These are phyloP conservation scores for Cyclostephanos tholiformis DNA, from an alignment of 108 stramenopile species.

Conservation along the genomic window DNA sequence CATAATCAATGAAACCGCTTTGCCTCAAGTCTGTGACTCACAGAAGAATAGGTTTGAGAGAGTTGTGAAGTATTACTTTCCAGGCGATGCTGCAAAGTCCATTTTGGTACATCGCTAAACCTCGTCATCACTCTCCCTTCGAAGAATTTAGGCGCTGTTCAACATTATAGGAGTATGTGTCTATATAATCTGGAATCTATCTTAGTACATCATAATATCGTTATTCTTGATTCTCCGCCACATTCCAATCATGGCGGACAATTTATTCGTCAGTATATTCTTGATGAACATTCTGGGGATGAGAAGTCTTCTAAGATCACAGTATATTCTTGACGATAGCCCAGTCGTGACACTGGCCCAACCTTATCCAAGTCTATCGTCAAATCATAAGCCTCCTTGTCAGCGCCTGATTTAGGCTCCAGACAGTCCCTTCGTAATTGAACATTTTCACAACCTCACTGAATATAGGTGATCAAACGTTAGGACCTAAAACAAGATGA, in stretches of 20 bases:
- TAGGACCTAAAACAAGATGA: neutral
- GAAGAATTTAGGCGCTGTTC: too few relatives aligned
- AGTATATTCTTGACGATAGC: conserved; percentile 40
- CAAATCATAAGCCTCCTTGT: neutral
- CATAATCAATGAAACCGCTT: conserved; percentile 11
- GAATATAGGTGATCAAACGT: neutral
- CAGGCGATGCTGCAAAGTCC: too few relatives aligned
- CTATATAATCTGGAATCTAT: too few relatives aligned
- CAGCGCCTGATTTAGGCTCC: neutral
- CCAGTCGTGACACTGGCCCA: conserved; percentile 24
- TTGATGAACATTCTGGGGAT: too few relatives aligned
- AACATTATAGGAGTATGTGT: too few relatives aligned
- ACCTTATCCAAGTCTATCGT: conserved; percentile 22
- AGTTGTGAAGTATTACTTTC: conserved; percentile 40
- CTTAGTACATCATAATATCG: too few relatives aligned
- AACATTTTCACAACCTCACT: conserved; percentile 31
- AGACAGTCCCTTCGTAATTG: conserved; percentile 23
- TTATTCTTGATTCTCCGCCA: too few relatives aligned
- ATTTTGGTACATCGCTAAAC: too few relatives aligned
- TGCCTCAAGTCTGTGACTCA: conserved; percentile 16
- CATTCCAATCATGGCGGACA: too few relatives aligned
- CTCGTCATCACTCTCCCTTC: too few relatives aligned
- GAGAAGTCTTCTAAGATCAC: conserved; percentile 9
- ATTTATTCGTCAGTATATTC: too few relatives aligned
- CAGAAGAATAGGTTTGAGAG: too few relatives aligned